Evolutionary conservation across 345 rosid genomes (phyloP).

Genomic region (Cardiospermum halicacabum): DNA sequence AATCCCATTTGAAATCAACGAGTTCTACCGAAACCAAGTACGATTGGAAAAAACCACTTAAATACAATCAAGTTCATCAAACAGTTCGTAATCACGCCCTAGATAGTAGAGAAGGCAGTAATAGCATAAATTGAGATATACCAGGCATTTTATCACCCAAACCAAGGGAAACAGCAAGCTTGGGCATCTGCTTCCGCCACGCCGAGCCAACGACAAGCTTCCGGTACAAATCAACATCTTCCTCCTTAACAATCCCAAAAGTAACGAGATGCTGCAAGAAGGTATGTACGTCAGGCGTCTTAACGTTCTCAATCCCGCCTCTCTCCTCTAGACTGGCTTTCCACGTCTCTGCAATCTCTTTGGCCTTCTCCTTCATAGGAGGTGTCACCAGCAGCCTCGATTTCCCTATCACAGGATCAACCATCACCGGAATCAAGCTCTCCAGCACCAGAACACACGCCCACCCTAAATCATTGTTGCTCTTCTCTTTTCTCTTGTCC

Average conservation of each 20-base stretch:
- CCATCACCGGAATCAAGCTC: conserved; percentile 79
- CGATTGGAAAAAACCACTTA: too few species aligned
- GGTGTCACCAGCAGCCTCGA: conserved; percentile 77
- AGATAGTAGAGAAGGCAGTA: too few species aligned
- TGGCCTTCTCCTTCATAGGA: conserved; percentile 61
- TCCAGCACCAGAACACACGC: conserved; percentile 89
- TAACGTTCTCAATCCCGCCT: conserved; percentile 87
- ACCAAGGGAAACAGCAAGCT: conserved; percentile 90
- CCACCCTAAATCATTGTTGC: conserved; percentile 81
- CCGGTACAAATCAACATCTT: conserved; percentile 72
- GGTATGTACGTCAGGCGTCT: conserved; percentile 96
- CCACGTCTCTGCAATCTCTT: conserved; percentile 86
- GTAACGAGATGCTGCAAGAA: conserved; percentile 95
- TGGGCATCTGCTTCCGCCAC: conserved; percentile 99
- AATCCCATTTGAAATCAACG: too few species aligned
- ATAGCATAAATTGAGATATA: conserved; percentile 23
- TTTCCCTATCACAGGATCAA: conserved; percentile 89
- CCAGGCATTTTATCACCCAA: conserved; percentile 95
- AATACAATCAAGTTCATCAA: too few species aligned
- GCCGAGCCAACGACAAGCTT: conserved; percentile 95
- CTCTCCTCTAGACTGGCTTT: conserved; percentile 86
- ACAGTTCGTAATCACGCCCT: too few species aligned
- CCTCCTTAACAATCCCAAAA: conserved; percentile 78
- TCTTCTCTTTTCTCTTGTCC: conserved; percentile 52
- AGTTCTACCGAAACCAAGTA: too few species aligned